Base-by-base conservation (phyloP, 768 basidiomycete genomes). In the Serendipita sp. region DNA sequence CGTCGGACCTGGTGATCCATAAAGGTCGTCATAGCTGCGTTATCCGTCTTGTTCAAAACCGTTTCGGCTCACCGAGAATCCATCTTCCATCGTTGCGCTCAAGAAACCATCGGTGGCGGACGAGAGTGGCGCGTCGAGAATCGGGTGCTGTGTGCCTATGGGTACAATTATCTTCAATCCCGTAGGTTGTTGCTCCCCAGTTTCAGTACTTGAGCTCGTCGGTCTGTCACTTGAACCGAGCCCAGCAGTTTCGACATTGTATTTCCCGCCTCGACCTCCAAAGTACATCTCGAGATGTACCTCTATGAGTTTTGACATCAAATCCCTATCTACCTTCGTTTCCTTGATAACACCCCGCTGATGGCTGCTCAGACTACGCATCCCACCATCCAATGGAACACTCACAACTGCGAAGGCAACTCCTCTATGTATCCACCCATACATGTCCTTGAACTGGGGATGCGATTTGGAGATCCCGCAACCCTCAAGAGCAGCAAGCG, bases 211-310 rank as follows among this genome's bases (percentile, higher is more conserved):
- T 41, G 5, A 8, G n/a, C 8, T 32, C n/a, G 48, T n/a, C 5
- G 2, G 7, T 51, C 2, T 5, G 1, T 51, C 48, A 16, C 8
- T 51, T 5, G n/a, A 32, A 1, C 1, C 30, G 16, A 16, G 16
- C 7, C 18, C 48, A 5, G 8, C 2, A 18, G n/a, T n/a, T 51
- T 51, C 48, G 48, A 60, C 16, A 2, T 60, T 30, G 35, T 18
- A 60, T 28, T 60, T 60, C 8, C 56, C 56, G 28, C 56, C 56
- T n/a, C 56, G 56, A 8, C 56, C 56, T 16, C 56, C 56, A 30
- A 60, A 32, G 35, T 60, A 60, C 56, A 60, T 60, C n/a, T 60
- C 56, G 56, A 60, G 56, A 32, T 60, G 56, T 35, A 35, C n/a
- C 35, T 60, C 56, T 3, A 60, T 35, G 24, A 60, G 56, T 60